These are phyloP conservation scores for Geranomyces variabilis DNA, from an alignment of 192 early-diverging fungal species.

Conservation along the genomic window DNA sequence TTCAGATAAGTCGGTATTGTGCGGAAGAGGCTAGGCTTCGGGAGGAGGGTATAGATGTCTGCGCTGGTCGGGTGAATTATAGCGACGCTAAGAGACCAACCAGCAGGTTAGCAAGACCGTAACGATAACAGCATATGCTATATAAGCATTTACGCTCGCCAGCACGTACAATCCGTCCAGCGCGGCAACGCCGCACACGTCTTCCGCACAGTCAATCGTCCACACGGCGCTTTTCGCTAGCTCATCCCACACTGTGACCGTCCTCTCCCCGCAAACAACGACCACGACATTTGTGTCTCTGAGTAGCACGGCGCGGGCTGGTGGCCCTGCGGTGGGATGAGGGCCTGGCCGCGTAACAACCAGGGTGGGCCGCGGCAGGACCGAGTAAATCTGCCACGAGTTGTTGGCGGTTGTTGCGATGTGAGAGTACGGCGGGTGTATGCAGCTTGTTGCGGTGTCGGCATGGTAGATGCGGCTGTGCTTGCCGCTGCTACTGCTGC, in stretches of 20 bases:
- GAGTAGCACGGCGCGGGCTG: background rate
- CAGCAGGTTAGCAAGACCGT: background rate
- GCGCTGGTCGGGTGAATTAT: slow-evolving; percentile 63
- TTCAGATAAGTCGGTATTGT: slow-evolving; percentile 84
- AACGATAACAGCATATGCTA: background rate
- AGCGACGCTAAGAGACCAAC: background rate
- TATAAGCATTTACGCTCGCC: no score
- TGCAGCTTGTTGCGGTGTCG: no score
- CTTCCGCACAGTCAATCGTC: background rate
- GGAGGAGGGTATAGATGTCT: slow-evolving; percentile 75
- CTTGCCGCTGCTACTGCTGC: no score
- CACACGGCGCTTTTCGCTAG: background rate
- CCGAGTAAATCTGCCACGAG: no score
- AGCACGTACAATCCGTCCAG: background rate
- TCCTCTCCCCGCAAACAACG: background rate
- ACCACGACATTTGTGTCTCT: background rate
- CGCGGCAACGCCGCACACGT: background rate
- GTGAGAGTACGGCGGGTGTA: no score
- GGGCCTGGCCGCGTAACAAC: no score
- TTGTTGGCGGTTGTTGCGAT: no score
- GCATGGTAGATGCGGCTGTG: no score
- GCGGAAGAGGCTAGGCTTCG: slow-evolving; percentile 72
- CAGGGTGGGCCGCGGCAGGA: no score
- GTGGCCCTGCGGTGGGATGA: no score
- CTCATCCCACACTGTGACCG: slow-evolving; percentile 1